Base-by-base conservation (phyloP, 768 basidiomycete species). In the Kwoniella dendrophila region DNA sequence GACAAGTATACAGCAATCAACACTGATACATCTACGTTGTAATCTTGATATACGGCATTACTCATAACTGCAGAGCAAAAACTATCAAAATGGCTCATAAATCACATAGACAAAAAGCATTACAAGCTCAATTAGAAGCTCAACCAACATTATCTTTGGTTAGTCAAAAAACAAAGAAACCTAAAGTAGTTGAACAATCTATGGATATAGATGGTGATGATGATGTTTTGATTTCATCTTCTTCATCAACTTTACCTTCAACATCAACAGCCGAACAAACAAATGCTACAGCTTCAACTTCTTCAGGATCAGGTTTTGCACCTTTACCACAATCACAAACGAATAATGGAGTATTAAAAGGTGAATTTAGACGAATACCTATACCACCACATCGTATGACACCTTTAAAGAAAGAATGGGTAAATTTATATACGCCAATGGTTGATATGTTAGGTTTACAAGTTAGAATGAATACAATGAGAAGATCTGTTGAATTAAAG, bases 381-480 rank as follows among this genome's bases (percentile, higher is more conserved):
- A 90, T 99, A 78, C 96, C 96, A 12, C 92, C 92, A 8, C 96
- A 99, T 78, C 86, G 96, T 53, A 94, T 97, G 91, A 92, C 93
- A 10, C 96, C 96, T 2, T 80, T 98, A 56, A 95, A 96, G 81
- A 91, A 89, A 75, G 93, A 96, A 67, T 97, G 94, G 94, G 83
- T 95, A 51, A 90, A 89, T 75, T 87, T 97, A 60, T 97, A 98
- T 76, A 90, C 92, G 0, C 96, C 96, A 0, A 82, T 99, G 71
- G 94, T 95, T 3, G 95, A 99, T 82, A 88, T 96, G 67, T 82
- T 95, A 73, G 92, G 90, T 0, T 81, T 99, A 63, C 95, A 97
- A 83, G 92, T 99, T 30, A 85, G 96, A 73, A 98, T 99, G 95
- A 99, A 99, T 75, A 86, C 91, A 10, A 87, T 87, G 75, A 83